Conservation (phyloP, 306 rosid species). For the Malus sieversii region DNA sequence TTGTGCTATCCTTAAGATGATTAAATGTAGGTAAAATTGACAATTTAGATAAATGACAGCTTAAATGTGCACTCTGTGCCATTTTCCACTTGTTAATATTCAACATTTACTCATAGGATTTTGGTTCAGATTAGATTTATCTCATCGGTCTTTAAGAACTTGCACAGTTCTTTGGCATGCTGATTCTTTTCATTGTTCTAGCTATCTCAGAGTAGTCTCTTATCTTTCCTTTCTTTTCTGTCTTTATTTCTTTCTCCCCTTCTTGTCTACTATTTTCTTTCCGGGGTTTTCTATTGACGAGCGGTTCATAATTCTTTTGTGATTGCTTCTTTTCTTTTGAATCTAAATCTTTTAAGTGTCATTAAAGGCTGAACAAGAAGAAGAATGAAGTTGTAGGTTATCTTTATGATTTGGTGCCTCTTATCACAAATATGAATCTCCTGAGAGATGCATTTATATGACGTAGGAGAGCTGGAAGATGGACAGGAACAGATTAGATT, state of each 20-base stretch:
- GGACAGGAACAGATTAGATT: conserved; percentile 53
- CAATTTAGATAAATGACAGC: background rate
- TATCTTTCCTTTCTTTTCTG: background rate
- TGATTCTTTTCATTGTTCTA: background rate
- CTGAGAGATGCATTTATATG: conserved; percentile 15
- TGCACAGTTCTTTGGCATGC: background rate
- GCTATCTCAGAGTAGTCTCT: background rate
- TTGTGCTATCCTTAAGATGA: background rate
- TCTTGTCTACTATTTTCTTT: background rate
- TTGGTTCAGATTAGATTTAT: background rate
- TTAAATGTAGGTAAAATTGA: background rate
- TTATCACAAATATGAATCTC: background rate
- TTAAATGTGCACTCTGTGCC: background rate
- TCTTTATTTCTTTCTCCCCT: background rate
- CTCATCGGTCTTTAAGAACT: background rate
- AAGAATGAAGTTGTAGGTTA: conserved; percentile 9
- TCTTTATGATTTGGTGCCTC: conserved; percentile 4
- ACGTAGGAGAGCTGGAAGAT: conserved; percentile 68
- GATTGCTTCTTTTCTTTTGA: background rate
- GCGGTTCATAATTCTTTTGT: background rate
- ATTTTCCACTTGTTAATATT: background rate
- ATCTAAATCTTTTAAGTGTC: background rate
- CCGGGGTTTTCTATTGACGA: background rate
- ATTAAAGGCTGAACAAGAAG: conserved; percentile 16
- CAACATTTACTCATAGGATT: background rate